phyloP scores from a whole-genome alignment of 768 basidiomycete species.

The Auriscalpium orientale region DNA sequence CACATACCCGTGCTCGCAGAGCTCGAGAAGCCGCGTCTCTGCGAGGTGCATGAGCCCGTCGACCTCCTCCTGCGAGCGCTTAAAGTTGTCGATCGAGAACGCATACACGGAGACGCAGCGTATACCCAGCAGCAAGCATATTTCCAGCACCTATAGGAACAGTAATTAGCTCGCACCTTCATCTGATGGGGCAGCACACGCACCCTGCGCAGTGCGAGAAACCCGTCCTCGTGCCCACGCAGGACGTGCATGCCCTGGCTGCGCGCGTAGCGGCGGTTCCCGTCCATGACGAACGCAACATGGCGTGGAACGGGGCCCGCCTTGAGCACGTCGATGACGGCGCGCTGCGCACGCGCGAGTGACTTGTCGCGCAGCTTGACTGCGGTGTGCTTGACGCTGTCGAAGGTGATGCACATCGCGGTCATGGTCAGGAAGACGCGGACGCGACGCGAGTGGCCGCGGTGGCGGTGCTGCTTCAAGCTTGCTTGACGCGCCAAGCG shows the following conservation, averaged over 20 bases:
- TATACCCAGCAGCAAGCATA: conserved; percentile 75
- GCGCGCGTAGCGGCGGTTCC: conserved; percentile 87
- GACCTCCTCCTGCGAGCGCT: conserved; percentile 78
- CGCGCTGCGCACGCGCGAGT: conserved; percentile 27
- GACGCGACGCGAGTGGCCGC: too few relatives aligned
- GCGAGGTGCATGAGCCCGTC: conserved; percentile 82
- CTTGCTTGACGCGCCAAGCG: too few relatives aligned
- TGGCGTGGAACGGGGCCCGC: conserved; percentile 84
- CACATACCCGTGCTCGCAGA: conserved; percentile 74
- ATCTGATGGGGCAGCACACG: conserved; percentile 20
- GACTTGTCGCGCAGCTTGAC: conserved; percentile 16
- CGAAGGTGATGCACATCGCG: not conserved
- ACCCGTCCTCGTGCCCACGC: conserved; percentile 84
- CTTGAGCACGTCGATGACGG: conserved; percentile 60
- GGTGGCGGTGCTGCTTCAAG: too few relatives aligned
- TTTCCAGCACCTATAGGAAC: conserved; percentile 61
- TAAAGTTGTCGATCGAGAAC: conserved; percentile 98
- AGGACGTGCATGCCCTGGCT: conserved; percentile 51
- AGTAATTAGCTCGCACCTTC: not conserved
- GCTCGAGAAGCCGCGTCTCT: conserved; percentile 66
- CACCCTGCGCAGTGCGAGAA: conserved; percentile 70
- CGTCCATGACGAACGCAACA: conserved; percentile 96
- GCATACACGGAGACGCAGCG: conserved; percentile 89
- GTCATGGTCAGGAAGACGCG: not conserved
- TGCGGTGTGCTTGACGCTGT: conserved; percentile 17